Evolutionary conservation across 2,329 filamentous ascomycete species (phyloP).

Genomic region (Corinectria fuckeliana): DNA sequence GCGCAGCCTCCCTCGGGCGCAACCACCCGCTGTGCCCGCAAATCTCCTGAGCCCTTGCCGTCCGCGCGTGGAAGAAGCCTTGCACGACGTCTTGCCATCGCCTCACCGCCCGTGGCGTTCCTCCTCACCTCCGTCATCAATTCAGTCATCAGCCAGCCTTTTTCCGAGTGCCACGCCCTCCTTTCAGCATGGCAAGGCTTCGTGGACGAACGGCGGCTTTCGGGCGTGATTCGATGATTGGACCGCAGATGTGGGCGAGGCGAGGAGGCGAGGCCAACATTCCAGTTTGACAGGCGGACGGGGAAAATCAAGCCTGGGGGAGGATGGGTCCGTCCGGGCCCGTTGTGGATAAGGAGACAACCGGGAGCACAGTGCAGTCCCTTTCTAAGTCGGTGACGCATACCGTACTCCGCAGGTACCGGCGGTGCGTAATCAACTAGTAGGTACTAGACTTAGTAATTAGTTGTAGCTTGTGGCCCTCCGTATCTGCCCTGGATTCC

Average conservation of each 20-base stretch:
- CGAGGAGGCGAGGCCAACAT: background rate
- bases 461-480: constrained; percentile 1
- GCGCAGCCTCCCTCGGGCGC: constrained; percentile 2
- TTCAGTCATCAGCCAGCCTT: constrained; percentile 1
- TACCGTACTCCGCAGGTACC: too few relatives aligned
- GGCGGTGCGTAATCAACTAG: too few relatives aligned
- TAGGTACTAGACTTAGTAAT: too few relatives aligned
- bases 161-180: background rate
- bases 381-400: too few relatives aligned
- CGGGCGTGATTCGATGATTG: constrained; percentile 5
- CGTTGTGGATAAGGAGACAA: constrained; percentile 3
- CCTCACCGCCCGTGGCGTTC: constrained; percentile 7
- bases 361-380: background rate
- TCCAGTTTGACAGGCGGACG: background rate
- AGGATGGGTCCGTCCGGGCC: constrained; percentile 9
- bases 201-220: constrained; percentile 4
- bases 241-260: background rate
- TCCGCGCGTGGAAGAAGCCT: background rate
- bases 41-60: background rate
- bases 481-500: constrained; percentile 22
- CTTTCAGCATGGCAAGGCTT: background rate
- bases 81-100: background rate
- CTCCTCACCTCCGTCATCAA: background rate
- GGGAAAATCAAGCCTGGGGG: constrained; percentile 2
- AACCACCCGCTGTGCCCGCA: constrained; percentile 2